Evolutionary conservation across 116 monocot genomes (phyloP), one percentile per base, ranked within the genome.

Genomic region (Cymodocea nodosa): DNA sequence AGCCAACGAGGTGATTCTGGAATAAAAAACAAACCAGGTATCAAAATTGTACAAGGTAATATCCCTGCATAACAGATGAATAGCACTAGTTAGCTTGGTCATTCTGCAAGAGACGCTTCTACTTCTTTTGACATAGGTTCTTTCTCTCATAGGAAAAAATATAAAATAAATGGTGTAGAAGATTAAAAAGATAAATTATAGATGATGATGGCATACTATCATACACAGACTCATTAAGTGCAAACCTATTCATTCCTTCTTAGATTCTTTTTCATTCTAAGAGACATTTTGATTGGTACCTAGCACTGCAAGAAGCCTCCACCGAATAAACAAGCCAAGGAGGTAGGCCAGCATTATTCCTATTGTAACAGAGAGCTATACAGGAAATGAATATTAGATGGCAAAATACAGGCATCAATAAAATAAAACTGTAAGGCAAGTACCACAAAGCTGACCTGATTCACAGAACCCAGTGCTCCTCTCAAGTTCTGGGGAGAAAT

Each of bases 1-100:
- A 92, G 78, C 92, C 92, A 92, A 67, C 92, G 82, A 17, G 92
- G 92, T 48, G 92, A 92, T 74, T 92, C 87, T 7, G 92, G 92
- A 51, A 92, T 92, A 63, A 92, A 92, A 68, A 92, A 92, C 4
- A 92, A 71, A 50, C 76, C 82, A 62, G 92, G 92, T 66, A 92
- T 84, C 35, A 92, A 68, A 51, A 92, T 70, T 53, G 75, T 79
- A 74, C 92, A 92, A 9, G 92, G 92, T 66, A 92, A 35, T 23
- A 75, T 75, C 67, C 92, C 92, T 92, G 57, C 37, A 79, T 60
- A 19, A 70, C 35, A 59, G 20, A 25, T 51, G 16, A 50, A 65
- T 35, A 37, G n/a, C 54, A 54, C n/a, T 18, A 17, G 44, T 44
- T 44, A 44, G 44, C 44, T 44, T 44, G 44, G 44, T 44, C 7